Base-by-base conservation (phyloP, 2,329 filamentous ascomycete species). In the Tolypocladium guangdongense region DNA sequence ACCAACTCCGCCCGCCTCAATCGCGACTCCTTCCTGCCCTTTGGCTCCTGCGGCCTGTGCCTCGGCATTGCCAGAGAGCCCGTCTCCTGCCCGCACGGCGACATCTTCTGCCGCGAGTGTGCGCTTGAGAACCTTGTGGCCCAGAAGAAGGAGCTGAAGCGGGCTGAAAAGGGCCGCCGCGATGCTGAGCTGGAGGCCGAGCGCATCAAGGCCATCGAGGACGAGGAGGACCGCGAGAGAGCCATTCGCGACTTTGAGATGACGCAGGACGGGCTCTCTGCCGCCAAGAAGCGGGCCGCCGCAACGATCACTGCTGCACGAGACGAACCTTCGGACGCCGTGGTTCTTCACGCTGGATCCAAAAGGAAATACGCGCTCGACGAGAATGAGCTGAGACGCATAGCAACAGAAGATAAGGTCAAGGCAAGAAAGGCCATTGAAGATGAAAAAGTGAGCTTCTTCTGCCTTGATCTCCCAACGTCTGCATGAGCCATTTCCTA, bases 81-180 rank as follows among this genome's bases (percentile, higher is more conserved):
- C 0, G 90, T 96, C 37, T 84, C 89, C 24, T 97, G 92, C 69
- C 75, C 80, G 3, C 81, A 84, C 58, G 92, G 92, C 56, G 91
- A 97, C 68, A 77, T 99, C 16, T 97, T 97, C 74, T 99, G 92
- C 69, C 84, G 90, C 61, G 93, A 97, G 73, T 99, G 92, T 72
- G 91, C 90, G 10, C 81, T 97, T 52, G 84, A 77, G 60, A 96
- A 97, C 63, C 83, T 99, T n/a, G 77, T 97, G 1, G 81, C 90
- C 1, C 92, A 99, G 70, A 86, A 89, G 61, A 88, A 91, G 71
- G 93, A 97, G 66, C 91, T 95, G 58, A 93, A 90, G 67, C 82
- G 93, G 0, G 66, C 88, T 2, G 88, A 89, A 56, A 86, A 82
- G 60, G 77, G 80, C 24, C 76, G 80, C 22, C 83, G 85, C 58